These are phyloP conservation scores for Alternaria arborescens DNA, from an alignment of 2,329 filamentous ascomycete species.

Conservation along the genomic window DNA sequence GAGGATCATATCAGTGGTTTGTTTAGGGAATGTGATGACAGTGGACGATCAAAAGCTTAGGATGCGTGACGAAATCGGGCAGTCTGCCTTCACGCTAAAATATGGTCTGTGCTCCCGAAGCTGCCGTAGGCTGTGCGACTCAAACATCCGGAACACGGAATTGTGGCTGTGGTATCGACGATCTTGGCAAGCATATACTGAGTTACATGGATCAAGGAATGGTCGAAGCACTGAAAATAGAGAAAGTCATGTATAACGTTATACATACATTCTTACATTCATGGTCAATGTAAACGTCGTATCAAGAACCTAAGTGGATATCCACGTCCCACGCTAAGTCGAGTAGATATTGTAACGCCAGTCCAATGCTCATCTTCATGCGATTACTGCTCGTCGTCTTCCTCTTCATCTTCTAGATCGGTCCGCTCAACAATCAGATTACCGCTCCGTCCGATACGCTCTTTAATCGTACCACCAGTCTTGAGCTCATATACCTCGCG, in stretches of 20 bases:
- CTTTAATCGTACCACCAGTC: constrained; percentile 69
- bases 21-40: constrained; percentile 8
- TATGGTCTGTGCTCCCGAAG: constrained; percentile 9
- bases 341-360: constrained; percentile 2
- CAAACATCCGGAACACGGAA: background rate
- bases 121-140: background rate
- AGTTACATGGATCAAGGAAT: background rate
- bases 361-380: background rate
- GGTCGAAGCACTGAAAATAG: background rate
- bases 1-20: constrained; percentile 5
- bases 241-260: background rate
- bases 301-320: background rate
- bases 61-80: constrained; percentile 14
- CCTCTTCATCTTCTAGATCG: constrained; percentile 64
- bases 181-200: background rate
- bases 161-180: background rate
- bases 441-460: constrained; percentile 80
- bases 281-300: background rate
- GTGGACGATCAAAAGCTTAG: constrained; percentile 13
- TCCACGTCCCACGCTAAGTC: constrained; percentile 12
- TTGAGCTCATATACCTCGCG: constrained; percentile 79
- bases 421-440: constrained; percentile 87
- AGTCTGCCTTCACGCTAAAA: background rate
- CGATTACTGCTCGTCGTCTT: constrained; percentile 44
- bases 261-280: background rate